phyloP scores from a whole-genome alignment of 345 rosid species.

The Erucastrum elatum region DNA sequence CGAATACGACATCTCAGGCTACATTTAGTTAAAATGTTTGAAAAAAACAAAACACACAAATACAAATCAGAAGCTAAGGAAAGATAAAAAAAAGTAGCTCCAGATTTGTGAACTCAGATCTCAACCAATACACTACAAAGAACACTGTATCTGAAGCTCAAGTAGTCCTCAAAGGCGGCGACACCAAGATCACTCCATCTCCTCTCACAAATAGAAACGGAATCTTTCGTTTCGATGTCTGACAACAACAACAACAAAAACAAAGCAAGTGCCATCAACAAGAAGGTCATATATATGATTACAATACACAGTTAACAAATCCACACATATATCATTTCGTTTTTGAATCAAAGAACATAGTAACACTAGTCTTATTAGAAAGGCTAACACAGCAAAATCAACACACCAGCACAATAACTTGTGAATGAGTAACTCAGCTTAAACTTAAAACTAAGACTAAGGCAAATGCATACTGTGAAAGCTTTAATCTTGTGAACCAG shows the following conservation, averaged over 20 bases:
- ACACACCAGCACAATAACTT: neutral
- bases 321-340: neutral
- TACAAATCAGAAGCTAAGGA: neutral
- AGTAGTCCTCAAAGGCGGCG: constrained; percentile 10
- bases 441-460: neutral
- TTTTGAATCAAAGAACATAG: neutral
- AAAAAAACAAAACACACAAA: neutral
- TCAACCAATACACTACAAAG: neutral
- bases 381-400: neutral
- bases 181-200: constrained; percentile 61
- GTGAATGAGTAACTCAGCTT: neutral
- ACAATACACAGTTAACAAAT: neutral
- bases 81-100: neutral
- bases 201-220: constrained; percentile 94
- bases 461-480: neutral
- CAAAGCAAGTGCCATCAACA: constrained; percentile 16
- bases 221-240: constrained; percentile 75
- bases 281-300: neutral
- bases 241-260: constrained; percentile 16
- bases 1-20: neutral
- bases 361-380: neutral
- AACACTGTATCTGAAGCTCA: neutral
- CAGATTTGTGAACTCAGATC: neutral
- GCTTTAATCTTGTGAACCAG: neutral
- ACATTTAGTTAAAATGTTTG: neutral